Conservation (phyloP, 2,329 filamentous ascomycete genomes). For the Nannizziopsis barbatae region DNA sequence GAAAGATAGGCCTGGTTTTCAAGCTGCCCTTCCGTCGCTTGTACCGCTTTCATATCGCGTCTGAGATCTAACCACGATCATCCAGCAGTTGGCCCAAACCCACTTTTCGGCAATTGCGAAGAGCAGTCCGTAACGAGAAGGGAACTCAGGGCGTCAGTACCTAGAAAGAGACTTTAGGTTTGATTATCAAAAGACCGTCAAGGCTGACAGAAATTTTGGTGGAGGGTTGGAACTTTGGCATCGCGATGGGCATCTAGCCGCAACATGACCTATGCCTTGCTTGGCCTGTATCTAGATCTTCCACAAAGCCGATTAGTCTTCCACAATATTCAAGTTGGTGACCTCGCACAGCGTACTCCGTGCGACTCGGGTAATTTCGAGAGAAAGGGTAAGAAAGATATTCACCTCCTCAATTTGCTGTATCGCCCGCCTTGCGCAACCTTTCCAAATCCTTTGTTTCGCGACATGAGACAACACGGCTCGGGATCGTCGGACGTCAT, state of each 20-base stretch:
- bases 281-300: conserved; percentile 8
- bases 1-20: too few species aligned
- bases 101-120: too few species aligned
- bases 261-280: background rate
- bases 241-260: background rate
- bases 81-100: too few species aligned
- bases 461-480: conserved; percentile 79
- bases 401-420: conserved; percentile 23
- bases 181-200: background rate
- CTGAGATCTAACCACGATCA: too few species aligned
- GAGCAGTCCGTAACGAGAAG: too few species aligned
- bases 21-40: too few species aligned
- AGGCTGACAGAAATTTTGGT: too few species aligned
- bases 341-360: background rate
- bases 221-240: background rate
- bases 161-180: background rate
- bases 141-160: background rate
- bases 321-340: background rate
- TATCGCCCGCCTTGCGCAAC: conserved; percentile 40
- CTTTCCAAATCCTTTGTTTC: conserved; percentile 45
- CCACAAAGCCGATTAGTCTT: background rate
- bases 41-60: too few species aligned
- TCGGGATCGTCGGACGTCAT: conserved; percentile 69
- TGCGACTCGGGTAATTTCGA: background rate
- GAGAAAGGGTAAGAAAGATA: background rate